Evolutionary conservation across 345 rosid species (phyloP).

Genomic region (Mallotus nudiflorus): DNA sequence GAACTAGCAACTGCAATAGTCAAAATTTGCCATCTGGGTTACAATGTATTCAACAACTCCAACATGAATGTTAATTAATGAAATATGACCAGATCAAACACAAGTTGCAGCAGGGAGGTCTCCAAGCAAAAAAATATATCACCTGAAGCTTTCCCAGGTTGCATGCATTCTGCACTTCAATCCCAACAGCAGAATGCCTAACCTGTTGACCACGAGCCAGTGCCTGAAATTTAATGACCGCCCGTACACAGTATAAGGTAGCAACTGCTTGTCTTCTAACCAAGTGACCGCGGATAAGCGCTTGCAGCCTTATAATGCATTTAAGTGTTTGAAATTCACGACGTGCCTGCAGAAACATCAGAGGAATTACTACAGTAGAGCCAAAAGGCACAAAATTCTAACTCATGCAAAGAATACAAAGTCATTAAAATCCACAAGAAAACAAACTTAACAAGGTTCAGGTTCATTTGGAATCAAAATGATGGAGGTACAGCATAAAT

Average conservation of each 20-base stretch:
- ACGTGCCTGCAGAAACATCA: conserved; percentile 52
- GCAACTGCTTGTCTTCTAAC: conserved; percentile 88
- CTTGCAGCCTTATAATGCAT: conserved; percentile 67
- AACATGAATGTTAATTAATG: neutral
- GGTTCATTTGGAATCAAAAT: neutral
- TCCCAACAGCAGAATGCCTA: conserved; percentile 39
- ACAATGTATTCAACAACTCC: neutral
- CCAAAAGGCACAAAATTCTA: neutral
- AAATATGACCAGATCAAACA: neutral
- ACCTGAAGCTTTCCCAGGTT: conserved; percentile 37
- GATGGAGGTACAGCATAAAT: neutral
- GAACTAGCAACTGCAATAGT: neutral
- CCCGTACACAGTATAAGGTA: conserved; percentile 57
- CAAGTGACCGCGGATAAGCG: conserved; percentile 72
- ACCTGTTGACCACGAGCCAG: conserved; percentile 54
- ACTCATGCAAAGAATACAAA: neutral
- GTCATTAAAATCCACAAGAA: neutral
- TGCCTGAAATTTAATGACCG: conserved; percentile 69
- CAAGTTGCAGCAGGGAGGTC: neutral
- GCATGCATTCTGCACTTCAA: conserved; percentile 37
- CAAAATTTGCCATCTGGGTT: neutral
- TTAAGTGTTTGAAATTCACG: conserved; percentile 53
- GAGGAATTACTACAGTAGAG: conserved; percentile 15
- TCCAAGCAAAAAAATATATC: conserved; percentile 6
- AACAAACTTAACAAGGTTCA: neutral